phyloP scores from a whole-genome alignment of 2,329 filamentous ascomycete genomes.

The Whalleya microplaca region DNA sequence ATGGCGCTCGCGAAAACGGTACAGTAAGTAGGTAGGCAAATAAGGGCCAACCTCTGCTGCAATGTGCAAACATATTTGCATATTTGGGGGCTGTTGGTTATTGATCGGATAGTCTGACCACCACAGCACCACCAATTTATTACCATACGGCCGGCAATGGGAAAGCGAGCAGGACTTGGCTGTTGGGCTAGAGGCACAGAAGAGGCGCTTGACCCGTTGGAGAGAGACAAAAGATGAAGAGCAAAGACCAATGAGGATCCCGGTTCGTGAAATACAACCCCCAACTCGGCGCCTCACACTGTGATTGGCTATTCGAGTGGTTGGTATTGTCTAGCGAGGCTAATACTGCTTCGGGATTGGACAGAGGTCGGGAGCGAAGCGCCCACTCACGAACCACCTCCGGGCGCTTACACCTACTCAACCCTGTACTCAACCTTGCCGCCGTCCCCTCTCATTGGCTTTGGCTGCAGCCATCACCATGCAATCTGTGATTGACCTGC shows the following conservation, averaged over 20 bases:
- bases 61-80: neutral
- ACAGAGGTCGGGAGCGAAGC: conserved; percentile 30
- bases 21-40: neutral
- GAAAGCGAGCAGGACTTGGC: too few species aligned
- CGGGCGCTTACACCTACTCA: conserved; percentile 36
- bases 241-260: conserved; percentile 18
- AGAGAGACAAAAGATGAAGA: too few species aligned
- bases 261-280: conserved; percentile 8
- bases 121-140: too few species aligned
- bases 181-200: conserved; percentile 7
- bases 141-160: too few species aligned
- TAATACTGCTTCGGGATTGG: conserved; percentile 30
- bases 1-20: neutral
- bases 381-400: conserved; percentile 29
- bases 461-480: conserved; percentile 32
- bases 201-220: conserved; percentile 11
- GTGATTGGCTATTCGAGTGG: conserved; percentile 14
- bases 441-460: conserved; percentile 34
- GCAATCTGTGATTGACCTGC: conserved; percentile 38
- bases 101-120: neutral
- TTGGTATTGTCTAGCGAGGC: conserved; percentile 4
- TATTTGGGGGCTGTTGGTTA: neutral
- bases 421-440: conserved; percentile 26
- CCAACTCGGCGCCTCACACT: conserved; percentile 16
- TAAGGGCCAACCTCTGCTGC: neutral